A percentile compares a stretch with the other conserved stretches of the same genome.
Conservation (phyloP, 2,329 filamentous ascomycete species). For the Dactylellina haptotyla region DNA sequence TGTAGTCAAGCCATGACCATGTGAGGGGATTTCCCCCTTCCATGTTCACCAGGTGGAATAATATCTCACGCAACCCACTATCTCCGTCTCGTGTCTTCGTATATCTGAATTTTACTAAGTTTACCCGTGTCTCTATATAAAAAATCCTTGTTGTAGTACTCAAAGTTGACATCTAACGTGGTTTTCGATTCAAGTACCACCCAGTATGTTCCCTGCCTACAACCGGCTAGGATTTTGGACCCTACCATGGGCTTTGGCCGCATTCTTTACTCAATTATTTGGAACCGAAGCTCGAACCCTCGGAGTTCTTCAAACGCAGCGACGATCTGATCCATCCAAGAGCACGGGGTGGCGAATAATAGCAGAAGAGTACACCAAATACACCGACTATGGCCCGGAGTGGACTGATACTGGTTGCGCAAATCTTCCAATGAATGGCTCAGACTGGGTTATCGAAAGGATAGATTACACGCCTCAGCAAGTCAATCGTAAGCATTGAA, state of each 20-base stretch:
- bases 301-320: conserved; percentile 16
- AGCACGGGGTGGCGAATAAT: neutral
- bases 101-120: neutral
- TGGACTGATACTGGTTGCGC: conserved; percentile 13
- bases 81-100: neutral
- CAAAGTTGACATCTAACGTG: too few relatives aligned
- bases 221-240: too few relatives aligned
- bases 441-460: conserved; percentile 18
- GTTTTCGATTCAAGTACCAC: too few relatives aligned
- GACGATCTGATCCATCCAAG: neutral
- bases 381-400: conserved; percentile 7
- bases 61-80: neutral
- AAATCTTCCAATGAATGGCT: conserved; percentile 16
- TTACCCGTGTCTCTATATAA: too few relatives aligned
- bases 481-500: conserved; percentile 32
- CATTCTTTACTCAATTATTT: too few relatives aligned
- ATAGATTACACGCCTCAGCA: conserved; percentile 15
- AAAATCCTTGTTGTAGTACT: too few relatives aligned
- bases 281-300: neutral
- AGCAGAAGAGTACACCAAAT: conserved; percentile 1
- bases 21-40: too few relatives aligned
- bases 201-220: too few relatives aligned
- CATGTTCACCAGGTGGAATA: too few relatives aligned
- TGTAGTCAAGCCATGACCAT: too few relatives aligned
- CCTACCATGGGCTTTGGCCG: too few relatives aligned